Base-by-base conservation (phyloP, 2,329 filamentous ascomycete genomes). In the Malbranchea cinnamomea region DNA sequence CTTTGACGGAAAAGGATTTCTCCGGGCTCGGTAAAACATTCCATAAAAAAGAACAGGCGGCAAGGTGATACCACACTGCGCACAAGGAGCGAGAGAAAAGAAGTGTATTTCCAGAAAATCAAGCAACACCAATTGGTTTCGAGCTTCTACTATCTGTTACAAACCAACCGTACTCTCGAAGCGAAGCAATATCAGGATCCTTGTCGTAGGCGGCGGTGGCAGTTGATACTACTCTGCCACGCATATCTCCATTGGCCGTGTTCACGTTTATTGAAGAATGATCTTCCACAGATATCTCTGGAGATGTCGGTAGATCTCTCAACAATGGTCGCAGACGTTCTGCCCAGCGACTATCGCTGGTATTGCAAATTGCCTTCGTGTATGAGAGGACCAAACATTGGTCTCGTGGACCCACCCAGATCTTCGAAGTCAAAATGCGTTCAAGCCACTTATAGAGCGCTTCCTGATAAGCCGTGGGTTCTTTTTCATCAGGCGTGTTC, bases 371-470 rank as follows among this genome's bases (percentile, higher is more conserved):
- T 12, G 47, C 46, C 10, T 45, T 37, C 8, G 56, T 35, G 33
- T 58, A 56, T 6, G 40, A 44, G 21, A 44, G 37, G 3, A 53
- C 48, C 9, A 54, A 41, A 30, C 35, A 36, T 10, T 42, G 34
- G 17, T 34, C 41, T 18, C 46, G 42, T 19, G 46, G 37, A 17
- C 38, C 38, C 7, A 41, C 40, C 59, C 58, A 65, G 2, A 45
- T 41, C 3, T 46, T 29, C 7, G 54, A 54, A 4, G 46, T 46
- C 15, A 66, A 39, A 6, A 70, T 49, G 40, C 68, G 62, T 6
- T 56, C 39, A 15, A 67, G 40, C 67, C 67, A 71, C 19, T 56
- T 45, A 36, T 53, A 62, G 18, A 62, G 31, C 2, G 53, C 61
- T 45, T 69, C 61, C 20, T 45, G 45, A 5, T 44, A 39, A n/a